Base-by-base conservation (phyloP, 1,284 basidiomycete genomes). In the Sanghuangporus baumii region DNA sequence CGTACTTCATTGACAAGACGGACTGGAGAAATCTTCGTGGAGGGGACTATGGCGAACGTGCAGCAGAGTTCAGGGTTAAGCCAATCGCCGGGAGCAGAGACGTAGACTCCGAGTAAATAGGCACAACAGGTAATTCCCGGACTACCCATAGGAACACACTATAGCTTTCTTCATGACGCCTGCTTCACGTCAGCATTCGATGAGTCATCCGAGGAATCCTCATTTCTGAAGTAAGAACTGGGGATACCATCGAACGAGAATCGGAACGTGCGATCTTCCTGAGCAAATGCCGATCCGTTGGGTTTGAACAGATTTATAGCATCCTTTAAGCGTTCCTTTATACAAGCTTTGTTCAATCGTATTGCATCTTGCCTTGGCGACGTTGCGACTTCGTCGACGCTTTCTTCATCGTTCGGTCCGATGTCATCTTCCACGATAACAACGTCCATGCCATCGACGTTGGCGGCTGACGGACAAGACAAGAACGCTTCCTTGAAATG, bases 401-500 rank as follows among this genome's bases (percentile, higher is more conserved):
- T 11, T 18, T 18, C 12, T 31, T 11, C 37, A n/a, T 41, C 55
- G 55, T 34, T 23, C 18, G 9, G 14, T 23, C 2, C 48, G 18
- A 14, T n/a, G 31, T 0, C 34, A 18, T 6, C 38, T 9, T 12
- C 14, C 41, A 47, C 38, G n/a, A 50, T 37, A 14, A 20, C 48
- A 18, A 23, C 60, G 31, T 16, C 20, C 16, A 38, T 38, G n/a
- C 34, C 50, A 12, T 38, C 26, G 26, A 31, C 26, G 26, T 31
- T 31, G 2, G 26, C 41, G 43, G 20, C 20, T n/a, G 43, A n/a
- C 16, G 60, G 46, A 48, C 62, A 59, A 12, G 57, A 26, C 20
- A 52, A 48, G 31, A 59, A 38, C 43, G 62, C 23, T 14, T 59
- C 52, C 38, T 63, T 63, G 34, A 63, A 56, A 14, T 57, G 57